Evolutionary conservation across 331 rosid species (phyloP).

Genomic region (Malus hybrid): DNA sequence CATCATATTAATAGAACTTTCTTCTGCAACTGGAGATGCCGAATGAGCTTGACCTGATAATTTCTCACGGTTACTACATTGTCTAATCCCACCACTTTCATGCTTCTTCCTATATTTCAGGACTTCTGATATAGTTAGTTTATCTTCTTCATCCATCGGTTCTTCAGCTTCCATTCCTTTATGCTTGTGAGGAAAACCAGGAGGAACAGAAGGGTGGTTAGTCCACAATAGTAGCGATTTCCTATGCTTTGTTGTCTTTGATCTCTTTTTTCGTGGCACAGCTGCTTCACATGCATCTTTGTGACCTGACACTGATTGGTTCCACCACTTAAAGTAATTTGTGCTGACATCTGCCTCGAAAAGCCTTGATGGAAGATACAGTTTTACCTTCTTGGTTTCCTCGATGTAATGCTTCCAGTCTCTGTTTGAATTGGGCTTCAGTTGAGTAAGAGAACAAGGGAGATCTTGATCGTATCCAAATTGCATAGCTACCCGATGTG

Average conservation of each 20-base stretch:
- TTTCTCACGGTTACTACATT: background rate
- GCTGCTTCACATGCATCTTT: background rate
- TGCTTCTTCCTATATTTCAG: background rate
- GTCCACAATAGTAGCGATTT: too few relatives aligned
- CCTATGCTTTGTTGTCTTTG: background rate
- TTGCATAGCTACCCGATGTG: conserved; percentile 23
- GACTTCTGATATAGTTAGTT: background rate
- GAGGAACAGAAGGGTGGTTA: background rate
- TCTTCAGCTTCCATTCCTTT: background rate
- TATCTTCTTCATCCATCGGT: background rate
- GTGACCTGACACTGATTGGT: conserved; percentile 9
- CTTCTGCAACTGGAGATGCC: background rate
- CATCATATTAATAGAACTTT: background rate
- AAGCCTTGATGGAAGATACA: conserved; percentile 33
- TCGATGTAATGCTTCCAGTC: conserved; percentile 27
- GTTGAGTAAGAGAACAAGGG: background rate
- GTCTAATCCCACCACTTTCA: background rate
- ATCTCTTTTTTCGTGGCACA: background rate
- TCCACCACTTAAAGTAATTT: conserved; percentile 44
- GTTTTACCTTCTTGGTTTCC: background rate
- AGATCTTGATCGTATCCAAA: conserved; percentile 28
- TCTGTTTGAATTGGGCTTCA: background rate
- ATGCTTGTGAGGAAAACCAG: conserved; percentile 5
- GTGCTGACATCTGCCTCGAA: conserved; percentile 29
- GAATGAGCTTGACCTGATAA: conserved; percentile 1